Evolutionary conservation across 805 yeast species (phyloP), one percentile per base, ranked within the genome.

Genomic region (Candida caryicola): DNA sequence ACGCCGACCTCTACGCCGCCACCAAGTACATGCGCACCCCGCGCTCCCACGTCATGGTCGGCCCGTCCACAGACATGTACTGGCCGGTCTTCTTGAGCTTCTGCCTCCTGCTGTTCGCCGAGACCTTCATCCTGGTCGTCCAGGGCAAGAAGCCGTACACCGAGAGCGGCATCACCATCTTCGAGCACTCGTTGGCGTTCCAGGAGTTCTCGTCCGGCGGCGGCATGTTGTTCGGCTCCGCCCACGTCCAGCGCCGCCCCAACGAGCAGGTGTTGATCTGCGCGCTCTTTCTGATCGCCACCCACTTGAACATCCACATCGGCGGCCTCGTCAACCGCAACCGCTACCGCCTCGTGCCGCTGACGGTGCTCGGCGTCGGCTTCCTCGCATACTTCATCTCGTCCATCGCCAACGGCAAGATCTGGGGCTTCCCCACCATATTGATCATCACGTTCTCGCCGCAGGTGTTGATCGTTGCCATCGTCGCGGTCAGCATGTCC

Each of bases 121-220:
- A 85, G 57, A 78, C 87, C 0, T 79, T 83, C 49, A 65, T 79
- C 7, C 68, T 83, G 2, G 77, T 75, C 18, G 68, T 79, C 6
- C 69, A 73, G 39, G 85, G 85, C 7, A 45, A 44, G 28, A 65
- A 65, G 30, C 84, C 87, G 5, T 68, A 72, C 39, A 72, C 77
- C 15, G 90, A 82, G 39, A 74, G 81, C 12, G 87, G 87, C 0
- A 64, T 84, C 45, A 81, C 93, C 0, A 60, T 85, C 25, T 83
- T 85, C 59, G 93, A 85, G 55, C 82, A 79, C 50, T 82, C 91
- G 3, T 56, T 83, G 12, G 85, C 87, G 9, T 82, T 82, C 52
- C 90, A 84, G 50, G 93, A 85, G 49, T 80, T 74, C 40, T 83
- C 74, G 54, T 66, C 70, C 16, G 62, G 59, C 2, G 49, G 49